Percentiles rank a stretch among this genome's conserved stretches.
Conservation (phyloP, 2,329 filamentous ascomycete genomes). For the Fusarium sacchari region DNA sequence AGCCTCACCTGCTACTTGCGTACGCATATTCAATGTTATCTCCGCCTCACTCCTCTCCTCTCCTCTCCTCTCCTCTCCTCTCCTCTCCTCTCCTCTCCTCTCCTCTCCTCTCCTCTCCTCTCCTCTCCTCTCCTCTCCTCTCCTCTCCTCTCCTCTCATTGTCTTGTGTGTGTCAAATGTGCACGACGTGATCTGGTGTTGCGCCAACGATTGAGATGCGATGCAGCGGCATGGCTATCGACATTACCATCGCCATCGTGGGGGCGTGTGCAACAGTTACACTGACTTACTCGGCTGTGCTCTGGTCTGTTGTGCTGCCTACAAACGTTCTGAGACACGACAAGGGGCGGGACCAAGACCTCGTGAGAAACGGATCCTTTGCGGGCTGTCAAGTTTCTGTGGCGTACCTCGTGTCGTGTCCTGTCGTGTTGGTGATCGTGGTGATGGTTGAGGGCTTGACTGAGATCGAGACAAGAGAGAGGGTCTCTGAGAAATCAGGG, state of each 20-base stretch:
- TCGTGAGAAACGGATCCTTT: neutral
- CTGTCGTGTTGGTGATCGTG: constrained; percentile 4
- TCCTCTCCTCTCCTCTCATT: neutral
- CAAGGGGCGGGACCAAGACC: neutral
- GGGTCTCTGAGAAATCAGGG: constrained; percentile 22
- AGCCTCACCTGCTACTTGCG: constrained; percentile 10
- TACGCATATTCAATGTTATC: neutral
- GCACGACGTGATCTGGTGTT: constrained; percentile 27
- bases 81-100: constrained; percentile 15
- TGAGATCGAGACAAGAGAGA: constrained; percentile 11
- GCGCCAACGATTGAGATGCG: constrained; percentile 28
- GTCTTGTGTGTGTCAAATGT: neutral
- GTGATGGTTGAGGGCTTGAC: neutral
- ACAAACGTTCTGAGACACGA: constrained; percentile 9
- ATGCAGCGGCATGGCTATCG: constrained; percentile 28
- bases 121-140: too few relatives aligned
- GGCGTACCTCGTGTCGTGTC: neutral
- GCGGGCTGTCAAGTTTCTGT: neutral
- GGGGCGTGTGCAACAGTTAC: constrained; percentile 19
- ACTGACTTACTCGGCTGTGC: constrained; percentile 1
- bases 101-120: constrained; percentile 16
- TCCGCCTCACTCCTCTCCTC: constrained; percentile 16
- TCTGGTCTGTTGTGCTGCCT: neutral
- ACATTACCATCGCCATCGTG: constrained; percentile 17
- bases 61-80: neutral